Conservation (phyloP, 73 alveolate genomes). For the Uronychia setigera region DNA sequence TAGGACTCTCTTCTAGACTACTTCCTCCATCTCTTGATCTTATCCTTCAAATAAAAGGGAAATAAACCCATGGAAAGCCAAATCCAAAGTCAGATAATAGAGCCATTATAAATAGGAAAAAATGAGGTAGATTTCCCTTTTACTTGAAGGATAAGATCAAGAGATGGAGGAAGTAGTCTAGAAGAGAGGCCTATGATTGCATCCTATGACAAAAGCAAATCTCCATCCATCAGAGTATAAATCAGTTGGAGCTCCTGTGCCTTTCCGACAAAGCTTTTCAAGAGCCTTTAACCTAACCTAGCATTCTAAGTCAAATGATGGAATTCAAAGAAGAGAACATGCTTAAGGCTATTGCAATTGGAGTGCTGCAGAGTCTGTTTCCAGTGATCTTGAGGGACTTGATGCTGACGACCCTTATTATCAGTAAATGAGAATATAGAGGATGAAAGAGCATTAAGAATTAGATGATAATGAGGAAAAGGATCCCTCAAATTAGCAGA, state of each 20-base stretch:
- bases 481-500: not conserved
- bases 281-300: not conserved
- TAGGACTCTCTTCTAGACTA: too few relatives aligned
- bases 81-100: too few relatives aligned
- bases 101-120: too few relatives aligned
- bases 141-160: too few relatives aligned
- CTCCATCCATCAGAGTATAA: not conserved
- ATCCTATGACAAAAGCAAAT: not conserved
- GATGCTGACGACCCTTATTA: not conserved
- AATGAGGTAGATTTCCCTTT: too few relatives aligned
- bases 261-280: not conserved
- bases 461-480: not conserved
- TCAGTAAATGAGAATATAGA: not conserved
- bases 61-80: too few relatives aligned
- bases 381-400: not conserved
- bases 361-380: not conserved
- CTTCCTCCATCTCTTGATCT: too few relatives aligned
- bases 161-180: too few relatives aligned
- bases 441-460: not conserved
- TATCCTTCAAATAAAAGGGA: too few relatives aligned
- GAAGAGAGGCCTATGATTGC: not conserved
- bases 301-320: not conserved
- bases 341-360: not conserved
- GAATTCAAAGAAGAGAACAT: not conserved
- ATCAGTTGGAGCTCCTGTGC: not conserved